Conservation (phyloP, 192 early-diverging fungal genomes). For the Geosiphon pyriformis region DNA sequence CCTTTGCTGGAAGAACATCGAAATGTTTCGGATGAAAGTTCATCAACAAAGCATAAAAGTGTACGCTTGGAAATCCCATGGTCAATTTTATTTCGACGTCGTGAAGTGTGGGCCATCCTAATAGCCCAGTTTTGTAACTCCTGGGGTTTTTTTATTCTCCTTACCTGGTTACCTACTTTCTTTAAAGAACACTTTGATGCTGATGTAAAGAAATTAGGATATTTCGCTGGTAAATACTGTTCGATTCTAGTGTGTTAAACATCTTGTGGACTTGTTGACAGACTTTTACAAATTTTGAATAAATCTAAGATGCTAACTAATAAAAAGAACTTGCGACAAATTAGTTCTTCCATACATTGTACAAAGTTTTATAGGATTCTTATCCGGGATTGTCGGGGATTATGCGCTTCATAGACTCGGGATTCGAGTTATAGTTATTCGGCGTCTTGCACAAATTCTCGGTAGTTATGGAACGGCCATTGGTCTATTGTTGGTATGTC, state of each 20-base stretch:
- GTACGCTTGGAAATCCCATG: constrained; percentile 11
- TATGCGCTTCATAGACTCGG: constrained; percentile 26
- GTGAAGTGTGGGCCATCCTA: constrained; percentile 14
- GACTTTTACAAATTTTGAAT: background rate
- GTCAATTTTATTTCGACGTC: background rate
- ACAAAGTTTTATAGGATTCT: constrained; percentile 28
- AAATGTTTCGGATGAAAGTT: background rate
- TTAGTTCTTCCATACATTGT: constrained; percentile 31
- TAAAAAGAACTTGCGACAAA: background rate
- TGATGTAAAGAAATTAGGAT: constrained; percentile 36
- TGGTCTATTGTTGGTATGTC: constrained; percentile 22
- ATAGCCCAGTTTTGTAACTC: constrained; percentile 27
- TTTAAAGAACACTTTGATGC: constrained; percentile 34
- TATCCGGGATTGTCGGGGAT: constrained; percentile 32
- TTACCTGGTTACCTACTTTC: constrained; percentile 37
- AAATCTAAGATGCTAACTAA: background rate
- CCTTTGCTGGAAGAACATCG: background rate
- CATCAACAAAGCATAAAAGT: background rate
- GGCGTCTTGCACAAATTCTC: constrained; percentile 25
- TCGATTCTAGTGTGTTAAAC: background rate
- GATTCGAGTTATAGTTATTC: constrained; percentile 23
- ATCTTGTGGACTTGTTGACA: background rate
- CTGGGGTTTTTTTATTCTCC: constrained; percentile 33
- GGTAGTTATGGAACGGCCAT: constrained; percentile 31
- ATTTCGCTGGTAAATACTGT: constrained; percentile 28